Evolutionary conservation across 495 filamentous ascomycete genomes (phyloP), one percentile per base, ranked within the genome.

Genomic region (Letharia lupina): DNA sequence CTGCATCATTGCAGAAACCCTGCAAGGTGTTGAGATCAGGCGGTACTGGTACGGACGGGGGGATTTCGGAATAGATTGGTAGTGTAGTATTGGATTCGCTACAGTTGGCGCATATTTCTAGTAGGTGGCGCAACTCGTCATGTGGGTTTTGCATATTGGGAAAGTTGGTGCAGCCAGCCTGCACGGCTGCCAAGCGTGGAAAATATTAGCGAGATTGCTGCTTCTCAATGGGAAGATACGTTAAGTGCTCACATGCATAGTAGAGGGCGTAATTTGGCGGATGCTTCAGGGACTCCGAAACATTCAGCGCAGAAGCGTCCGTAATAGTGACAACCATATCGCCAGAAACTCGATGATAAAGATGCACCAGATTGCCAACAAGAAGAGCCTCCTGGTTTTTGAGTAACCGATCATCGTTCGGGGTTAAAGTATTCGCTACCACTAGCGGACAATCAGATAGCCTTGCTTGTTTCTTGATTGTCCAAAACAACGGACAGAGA

Each of bases 141-240:
- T 41, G 20, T 61, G 39, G 37, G 31, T n/a, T 41, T 61, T 40
- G 9, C 39, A 61, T 44, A 11, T 23, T 23, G 16, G 58, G 58
- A 13, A 40, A 61, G 10, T 23, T 61, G 37, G 37, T 61, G 41
- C 58, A 61, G 20, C 58, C 58, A 1, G 58, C 58, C 28, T 61
- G 58, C n/a, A 61, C 58, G 39, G 58, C 58, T 61, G 4, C 13
- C 52, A 56, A 33, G 18, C n/a, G n/a, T 60, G 10, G 20, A 41
- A 18, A 42, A 0, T 12, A 6, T 61, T 12, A 61, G 58, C 41
- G n/a, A 12, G 15, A 13, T 31, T 61, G 5, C 18, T 41, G 15
- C 9, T 41, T 61, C 9, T 12, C 20, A 31, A 31, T 2, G 3
- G 15, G 4, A 10, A 4, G 6, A 23, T 6, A 11, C 3, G 5